A percentile compares a stretch with the other conserved stretches of the same genome.
Conservation (phyloP, 768 basidiomycete genomes). For the Fibroporia radiculosa region DNA sequence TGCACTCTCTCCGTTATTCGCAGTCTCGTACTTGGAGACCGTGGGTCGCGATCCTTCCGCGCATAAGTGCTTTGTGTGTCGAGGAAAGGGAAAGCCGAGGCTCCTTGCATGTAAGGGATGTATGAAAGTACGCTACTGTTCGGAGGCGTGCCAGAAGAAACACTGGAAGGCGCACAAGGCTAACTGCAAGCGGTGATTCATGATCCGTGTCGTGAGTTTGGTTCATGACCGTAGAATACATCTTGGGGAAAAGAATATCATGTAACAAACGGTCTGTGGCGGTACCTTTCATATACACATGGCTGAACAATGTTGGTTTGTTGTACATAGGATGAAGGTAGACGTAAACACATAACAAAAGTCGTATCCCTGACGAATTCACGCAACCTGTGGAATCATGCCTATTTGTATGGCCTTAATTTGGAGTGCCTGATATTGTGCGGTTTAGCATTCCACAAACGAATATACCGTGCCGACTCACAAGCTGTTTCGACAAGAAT, state of each 20-base stretch:
- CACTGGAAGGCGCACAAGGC: constrained; percentile 42
- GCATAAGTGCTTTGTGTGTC: constrained; percentile 23
- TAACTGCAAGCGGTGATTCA: constrained; percentile 23
- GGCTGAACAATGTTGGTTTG: too few species aligned
- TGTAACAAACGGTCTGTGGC: too few species aligned
- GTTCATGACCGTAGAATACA: too few species aligned
- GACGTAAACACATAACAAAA: too few species aligned
- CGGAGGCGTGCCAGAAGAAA: constrained; percentile 34
- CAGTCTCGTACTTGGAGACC: constrained; percentile 39
- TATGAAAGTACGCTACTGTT: constrained; percentile 35
- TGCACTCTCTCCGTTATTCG: constrained; percentile 47
- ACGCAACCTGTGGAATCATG: too few species aligned
- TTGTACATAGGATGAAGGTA: too few species aligned
- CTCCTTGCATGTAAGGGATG: constrained; percentile 31
- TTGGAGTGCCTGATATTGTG: constrained; percentile 22
- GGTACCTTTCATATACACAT: too few species aligned
- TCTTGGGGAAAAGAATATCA: too few species aligned
- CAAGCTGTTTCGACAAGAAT: constrained; percentile 30
- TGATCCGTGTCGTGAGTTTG: too few species aligned
- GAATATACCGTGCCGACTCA: constrained; percentile 6
- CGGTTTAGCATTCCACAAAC: neutral
- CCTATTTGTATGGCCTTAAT: constrained; percentile 29
- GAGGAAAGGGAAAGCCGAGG: constrained; percentile 24
- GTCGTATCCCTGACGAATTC: too few species aligned
- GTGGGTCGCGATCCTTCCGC: constrained; percentile 15